A percentile compares a stretch with the other conserved stretches of the same genome.
Evolutionary conservation across 441 rosid species (phyloP).

Genomic region (Biscutella laevigata): DNA sequence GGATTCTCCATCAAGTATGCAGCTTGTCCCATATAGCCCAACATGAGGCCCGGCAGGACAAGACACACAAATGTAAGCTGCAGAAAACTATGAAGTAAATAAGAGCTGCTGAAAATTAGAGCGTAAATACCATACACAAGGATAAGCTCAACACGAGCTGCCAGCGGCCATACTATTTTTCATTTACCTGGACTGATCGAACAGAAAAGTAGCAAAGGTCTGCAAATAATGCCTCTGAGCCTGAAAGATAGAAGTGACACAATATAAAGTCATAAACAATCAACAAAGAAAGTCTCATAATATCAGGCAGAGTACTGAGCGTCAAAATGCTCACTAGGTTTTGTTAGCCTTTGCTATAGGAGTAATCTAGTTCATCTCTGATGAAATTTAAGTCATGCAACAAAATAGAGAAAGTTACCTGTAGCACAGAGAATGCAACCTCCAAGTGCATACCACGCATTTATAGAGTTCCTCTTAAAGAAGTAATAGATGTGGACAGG

Average conservation of each 20-base stretch:
- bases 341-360: neutral
- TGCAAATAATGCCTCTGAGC: constrained; percentile 99
- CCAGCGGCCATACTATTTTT: constrained; percentile 12
- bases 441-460: constrained; percentile 91
- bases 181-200: constrained; percentile 81
- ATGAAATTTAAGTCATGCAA: constrained; percentile 1
- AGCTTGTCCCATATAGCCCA: constrained; percentile 99
- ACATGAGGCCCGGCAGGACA: constrained; percentile 84
- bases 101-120: constrained; percentile 15
- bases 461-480: constrained; percentile 73
- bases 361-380: constrained; percentile 8
- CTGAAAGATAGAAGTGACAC: constrained; percentile 33
- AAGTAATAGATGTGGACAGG: constrained; percentile 74
- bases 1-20: constrained; percentile 66
- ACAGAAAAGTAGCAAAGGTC: constrained; percentile 96
- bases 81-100: constrained; percentile 40
- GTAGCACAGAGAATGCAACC: constrained; percentile 95
- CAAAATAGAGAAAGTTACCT: constrained; percentile 35
- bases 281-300: neutral
- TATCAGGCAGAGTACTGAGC: neutral
- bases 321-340: neutral
- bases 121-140: neutral
- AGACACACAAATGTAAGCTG: constrained; percentile 96
- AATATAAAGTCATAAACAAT: constrained; percentile 7
- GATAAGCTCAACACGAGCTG: neutral